Evolutionary conservation across 1,284 basidiomycete genomes (phyloP).

Genomic region (Austropuccinia psidii): DNA sequence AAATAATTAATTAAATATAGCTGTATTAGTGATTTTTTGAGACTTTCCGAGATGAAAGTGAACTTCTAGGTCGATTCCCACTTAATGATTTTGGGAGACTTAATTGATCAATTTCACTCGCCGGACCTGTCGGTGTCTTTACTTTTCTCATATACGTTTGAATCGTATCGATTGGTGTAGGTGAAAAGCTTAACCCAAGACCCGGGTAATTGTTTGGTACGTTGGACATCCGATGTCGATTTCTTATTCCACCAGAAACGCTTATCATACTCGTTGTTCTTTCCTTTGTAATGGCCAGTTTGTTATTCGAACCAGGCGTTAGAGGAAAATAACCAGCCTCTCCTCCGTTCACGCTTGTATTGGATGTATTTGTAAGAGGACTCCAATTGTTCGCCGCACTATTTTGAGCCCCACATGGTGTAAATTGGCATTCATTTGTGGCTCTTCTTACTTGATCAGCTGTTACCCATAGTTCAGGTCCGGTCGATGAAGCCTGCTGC

Average conservation of each 20-base stretch:
- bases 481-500: no score
- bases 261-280: not conserved
- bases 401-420: not conserved
- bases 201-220: no score
- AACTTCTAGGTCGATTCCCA: no score
- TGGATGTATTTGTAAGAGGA: not conserved
- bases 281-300: not conserved
- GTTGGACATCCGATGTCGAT: not conserved
- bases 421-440: not conserved
- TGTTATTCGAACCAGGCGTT: not conserved
- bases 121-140: slow-evolving; percentile 13
- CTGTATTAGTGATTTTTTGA: no score
- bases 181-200: no score
- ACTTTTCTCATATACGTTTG: slow-evolving; percentile 35
- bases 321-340: not conserved
- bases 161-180: slow-evolving; percentile 30
- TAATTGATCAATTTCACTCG: no score
- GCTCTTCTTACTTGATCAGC: not conserved
- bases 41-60: no score
- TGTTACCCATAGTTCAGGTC: slow-evolving; percentile 20
- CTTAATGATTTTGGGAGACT: no score
- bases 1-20: no score
- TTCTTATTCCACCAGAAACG: not conserved
- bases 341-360: not conserved
- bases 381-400: not conserved